phyloP scores from a whole-genome alignment of 2,329 filamentous ascomycete genomes.

The Fusarium dimerum region DNA sequence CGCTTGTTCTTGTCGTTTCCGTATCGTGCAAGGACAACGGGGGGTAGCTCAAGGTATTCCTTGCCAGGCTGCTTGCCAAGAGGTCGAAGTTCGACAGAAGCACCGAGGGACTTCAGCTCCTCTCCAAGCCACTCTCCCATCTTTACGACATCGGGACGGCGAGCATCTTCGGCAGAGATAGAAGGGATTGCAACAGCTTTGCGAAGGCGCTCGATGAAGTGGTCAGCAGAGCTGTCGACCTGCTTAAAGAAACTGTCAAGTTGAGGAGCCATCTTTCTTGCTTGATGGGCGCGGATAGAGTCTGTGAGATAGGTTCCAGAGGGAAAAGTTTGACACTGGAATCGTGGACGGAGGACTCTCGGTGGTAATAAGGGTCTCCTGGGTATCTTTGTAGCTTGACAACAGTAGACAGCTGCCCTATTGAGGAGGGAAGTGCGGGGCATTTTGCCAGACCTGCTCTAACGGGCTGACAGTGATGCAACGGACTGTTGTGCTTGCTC shows the following conservation, averaged over 20 bases:
- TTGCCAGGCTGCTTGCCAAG: constrained; percentile 92
- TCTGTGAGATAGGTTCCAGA: constrained; percentile 53
- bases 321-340: constrained; percentile 14
- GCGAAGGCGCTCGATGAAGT: constrained; percentile 87
- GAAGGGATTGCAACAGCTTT: constrained; percentile 96
- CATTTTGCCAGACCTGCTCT: constrained; percentile 38
- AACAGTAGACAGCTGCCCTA: constrained; percentile 30
- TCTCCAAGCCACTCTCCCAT: constrained; percentile 91
- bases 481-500: constrained; percentile 13
- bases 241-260: constrained; percentile 92
- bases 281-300: constrained; percentile 58
- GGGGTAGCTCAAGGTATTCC: constrained; percentile 87
- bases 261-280: constrained; percentile 82
- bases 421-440: constrained; percentile 47
- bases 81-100: constrained; percentile 80
- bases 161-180: constrained; percentile 86
- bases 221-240: constrained; percentile 76
- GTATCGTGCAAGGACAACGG: constrained; percentile 89
- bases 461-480: constrained; percentile 26
- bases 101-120: constrained; percentile 82
- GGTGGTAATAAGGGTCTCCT: constrained; percentile 28
- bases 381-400: constrained; percentile 23
- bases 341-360: constrained; percentile 19
- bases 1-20: constrained; percentile 90
- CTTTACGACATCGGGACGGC: constrained; percentile 87